Base-by-base conservation (phyloP, 1,139 yeast genomes). In the Spencermartinsiella ligniputridi region DNA sequence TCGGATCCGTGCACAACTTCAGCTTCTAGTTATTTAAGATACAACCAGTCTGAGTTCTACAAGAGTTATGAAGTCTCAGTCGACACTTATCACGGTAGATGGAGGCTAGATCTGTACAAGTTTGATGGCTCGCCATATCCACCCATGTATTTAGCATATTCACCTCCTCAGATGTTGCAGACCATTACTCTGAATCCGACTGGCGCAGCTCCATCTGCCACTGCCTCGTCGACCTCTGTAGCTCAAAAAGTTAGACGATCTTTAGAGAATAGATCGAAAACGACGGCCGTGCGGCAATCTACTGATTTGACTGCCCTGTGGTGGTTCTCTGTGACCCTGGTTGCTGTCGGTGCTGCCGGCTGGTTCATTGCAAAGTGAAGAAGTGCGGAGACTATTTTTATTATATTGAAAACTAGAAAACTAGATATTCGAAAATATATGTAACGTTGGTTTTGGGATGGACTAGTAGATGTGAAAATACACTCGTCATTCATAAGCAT, bases 101-200 rank as follows among this genome's bases (percentile, higher is more conserved):
- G 81, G 67, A 76, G 79, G 51, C 74, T 92, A 47, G 83, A 83
- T 52, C 71, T 92, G 51, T 84, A 75, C 67, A 81, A 83, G 68
- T 83, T 78, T 56, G 96, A 89, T 63, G 97, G 97, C 17, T 67
- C 86, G 17, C 79, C 79, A 45, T 69, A 85, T 74, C 94, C 88
- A 55, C 97, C 98, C 0, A 68, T 92, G 57, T 92, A 87, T 64
- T 75, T 92, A 66, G 96, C 94, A 2, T 92, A 90, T 70, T 78
- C 76, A 60, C 98, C 98, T 6, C 95, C 98, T 16, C 74, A 84
- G 76, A 92, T 92, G 98, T 77, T 92, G 52, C 98, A 98, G 18
- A 92, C 98, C 1, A 68, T 67, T 46, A 90, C 97, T 1, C 71
- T 92, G 73, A 90, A 89, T 64, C 97, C 97, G 22, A 87, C 96